Conservation (phyloP, 2,329 filamentous ascomycete species). For the Talaromyces sp. region DNA sequence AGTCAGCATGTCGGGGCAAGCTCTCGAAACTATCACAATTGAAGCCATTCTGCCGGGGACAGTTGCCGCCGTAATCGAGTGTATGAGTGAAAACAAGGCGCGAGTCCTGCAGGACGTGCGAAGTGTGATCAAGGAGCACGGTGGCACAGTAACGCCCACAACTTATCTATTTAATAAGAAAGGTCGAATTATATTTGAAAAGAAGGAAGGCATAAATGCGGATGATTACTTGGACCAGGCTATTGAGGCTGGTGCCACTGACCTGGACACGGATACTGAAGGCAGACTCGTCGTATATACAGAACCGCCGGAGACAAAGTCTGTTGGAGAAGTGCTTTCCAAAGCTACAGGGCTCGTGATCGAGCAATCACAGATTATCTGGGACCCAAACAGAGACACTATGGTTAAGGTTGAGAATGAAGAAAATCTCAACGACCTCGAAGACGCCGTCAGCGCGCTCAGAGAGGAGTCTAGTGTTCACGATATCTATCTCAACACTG, state of each 20-base stretch:
- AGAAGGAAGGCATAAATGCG: constrained; percentile 50
- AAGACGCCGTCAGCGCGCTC: constrained; percentile 48
- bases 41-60: constrained; percentile 75
- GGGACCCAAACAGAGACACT: constrained; percentile 77
- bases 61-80: constrained; percentile 73
- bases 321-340: constrained; percentile 60
- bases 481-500: constrained; percentile 68
- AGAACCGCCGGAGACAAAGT: constrained; percentile 59
- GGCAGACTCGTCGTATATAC: constrained; percentile 67
- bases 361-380: constrained; percentile 73
- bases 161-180: constrained; percentile 80
- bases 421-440: constrained; percentile 52
- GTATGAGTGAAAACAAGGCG: constrained; percentile 75
- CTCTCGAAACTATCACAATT: constrained; percentile 70
- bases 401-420: constrained; percentile 58
- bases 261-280: constrained; percentile 54
- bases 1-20: constrained; percentile 64
- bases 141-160: constrained; percentile 66
- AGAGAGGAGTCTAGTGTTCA: constrained; percentile 69
- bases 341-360: constrained; percentile 61
- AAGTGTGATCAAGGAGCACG: constrained; percentile 62
- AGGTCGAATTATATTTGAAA: constrained; percentile 67
- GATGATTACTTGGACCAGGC: constrained; percentile 74
- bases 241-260: constrained; percentile 71
- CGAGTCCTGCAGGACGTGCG: constrained; percentile 70